These are phyloP conservation scores for Pseudogymnoascus sp. DNA, from an alignment of 2,329 filamentous ascomycete genomes.

Conservation along the genomic window DNA sequence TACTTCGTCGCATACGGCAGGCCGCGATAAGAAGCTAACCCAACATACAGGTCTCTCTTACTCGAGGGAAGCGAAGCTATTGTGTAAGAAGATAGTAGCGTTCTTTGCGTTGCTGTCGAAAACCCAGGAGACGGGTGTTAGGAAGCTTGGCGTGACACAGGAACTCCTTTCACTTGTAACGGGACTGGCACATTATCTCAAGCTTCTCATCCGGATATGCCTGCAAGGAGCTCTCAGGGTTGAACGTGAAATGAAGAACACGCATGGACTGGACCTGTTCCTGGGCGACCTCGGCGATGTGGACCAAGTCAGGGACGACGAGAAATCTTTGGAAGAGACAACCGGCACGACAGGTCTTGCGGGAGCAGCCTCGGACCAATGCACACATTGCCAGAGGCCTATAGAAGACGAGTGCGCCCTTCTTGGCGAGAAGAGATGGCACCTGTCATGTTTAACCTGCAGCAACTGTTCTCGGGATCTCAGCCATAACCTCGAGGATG, in stretches of 20 bases:
- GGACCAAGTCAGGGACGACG: conserved; percentile 66
- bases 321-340: conserved; percentile 58
- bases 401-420: conserved; percentile 91
- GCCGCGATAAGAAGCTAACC: background rate
- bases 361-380: conserved; percentile 76
- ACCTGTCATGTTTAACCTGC: conserved; percentile 67
- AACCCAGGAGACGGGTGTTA: conserved; percentile 81
- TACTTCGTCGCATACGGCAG: conserved; percentile 33
- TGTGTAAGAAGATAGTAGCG: conserved; percentile 99
- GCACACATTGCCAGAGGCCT: conserved; percentile 68
- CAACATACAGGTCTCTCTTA: conserved; percentile 65
- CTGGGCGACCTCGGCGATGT: conserved; percentile 75
- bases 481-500: conserved; percentile 58
- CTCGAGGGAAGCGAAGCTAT: conserved; percentile 87
- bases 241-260: conserved; percentile 69
- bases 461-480: conserved; percentile 66
- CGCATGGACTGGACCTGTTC: conserved; percentile 72
- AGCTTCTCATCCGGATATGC: conserved; percentile 93
- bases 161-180: conserved; percentile 97
- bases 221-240: conserved; percentile 86
- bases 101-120: conserved; percentile 95
- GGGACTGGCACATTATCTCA: conserved; percentile 91
- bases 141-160: conserved; percentile 91
- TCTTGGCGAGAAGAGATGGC: conserved; percentile 69
- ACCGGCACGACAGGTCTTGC: conserved; percentile 58